phyloP scores from a whole-genome alignment of 73 alveolate species.

The Stentor coeruleus region DNA sequence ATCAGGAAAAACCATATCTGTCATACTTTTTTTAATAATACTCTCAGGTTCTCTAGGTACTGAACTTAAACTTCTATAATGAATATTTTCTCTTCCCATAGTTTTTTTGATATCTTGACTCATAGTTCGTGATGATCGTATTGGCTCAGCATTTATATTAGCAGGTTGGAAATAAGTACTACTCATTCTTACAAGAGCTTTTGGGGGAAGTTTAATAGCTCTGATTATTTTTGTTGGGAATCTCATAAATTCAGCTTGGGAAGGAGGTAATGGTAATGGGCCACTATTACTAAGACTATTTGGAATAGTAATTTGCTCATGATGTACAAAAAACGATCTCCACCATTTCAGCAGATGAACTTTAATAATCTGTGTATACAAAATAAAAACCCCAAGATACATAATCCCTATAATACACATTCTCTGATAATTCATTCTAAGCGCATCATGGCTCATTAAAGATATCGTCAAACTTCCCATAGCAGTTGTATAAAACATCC shows the following conservation, averaged over 20 bases:
- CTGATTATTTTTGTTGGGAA: not conserved
- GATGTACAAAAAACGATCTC: not conserved
- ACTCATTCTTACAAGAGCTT: not conserved
- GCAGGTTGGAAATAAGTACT: slow-evolving; percentile 23
- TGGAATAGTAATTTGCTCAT: not conserved
- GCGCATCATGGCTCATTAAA: not conserved
- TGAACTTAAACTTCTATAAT: not conserved
- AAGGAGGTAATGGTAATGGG: slow-evolving; percentile 14
- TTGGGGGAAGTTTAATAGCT: slow-evolving; percentile 10
- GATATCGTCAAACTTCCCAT: not conserved
- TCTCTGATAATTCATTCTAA: not conserved
- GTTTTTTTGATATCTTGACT: not conserved
- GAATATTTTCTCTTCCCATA: not conserved
- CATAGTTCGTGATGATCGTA: not conserved
- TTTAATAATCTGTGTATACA: not conserved
- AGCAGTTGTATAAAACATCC: not conserved
- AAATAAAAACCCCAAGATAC: not conserved
- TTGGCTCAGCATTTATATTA: not conserved
- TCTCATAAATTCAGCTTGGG: not conserved
- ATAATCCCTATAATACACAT: not conserved
- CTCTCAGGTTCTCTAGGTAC: not conserved
- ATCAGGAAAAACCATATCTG: not conserved
- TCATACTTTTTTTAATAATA: too few relatives aligned
- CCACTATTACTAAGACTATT: not conserved
- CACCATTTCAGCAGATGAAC: slow-evolving; percentile 9